Percentiles rank a stretch among this genome's conserved stretches.
Evolutionary conservation across 176 grass and related monocot species (phyloP).

Genomic region (Alopecurus myosuroides): DNA sequence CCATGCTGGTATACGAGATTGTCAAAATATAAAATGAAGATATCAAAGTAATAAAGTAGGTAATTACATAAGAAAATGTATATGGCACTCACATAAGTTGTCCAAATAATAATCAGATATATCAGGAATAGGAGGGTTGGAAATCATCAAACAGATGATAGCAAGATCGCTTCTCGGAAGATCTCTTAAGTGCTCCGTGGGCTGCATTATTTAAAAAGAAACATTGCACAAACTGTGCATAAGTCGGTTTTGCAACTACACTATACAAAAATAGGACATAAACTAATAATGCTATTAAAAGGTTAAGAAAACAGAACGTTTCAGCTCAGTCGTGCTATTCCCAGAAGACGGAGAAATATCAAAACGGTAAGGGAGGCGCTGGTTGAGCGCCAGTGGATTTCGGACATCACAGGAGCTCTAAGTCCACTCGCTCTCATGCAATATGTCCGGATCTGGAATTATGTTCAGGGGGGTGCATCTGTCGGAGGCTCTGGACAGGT

Average conservation of each 20-base stretch:
- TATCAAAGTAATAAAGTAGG: background rate
- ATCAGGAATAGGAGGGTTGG: slow-evolving; percentile 90
- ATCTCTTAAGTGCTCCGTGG: slow-evolving; percentile 51
- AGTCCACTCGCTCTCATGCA: too few relatives aligned
- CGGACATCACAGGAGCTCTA: too few relatives aligned
- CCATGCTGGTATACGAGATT: background rate
- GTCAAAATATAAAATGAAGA: slow-evolving; percentile 9
- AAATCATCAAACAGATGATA: slow-evolving; percentile 71
- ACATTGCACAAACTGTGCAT: slow-evolving; percentile 11
- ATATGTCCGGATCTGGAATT: too few relatives aligned
- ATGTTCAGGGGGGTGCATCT: too few relatives aligned
- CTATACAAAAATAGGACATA: background rate
- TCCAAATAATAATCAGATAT: slow-evolving; percentile 69
- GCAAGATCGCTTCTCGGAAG: slow-evolving; percentile 64
- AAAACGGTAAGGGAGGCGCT: too few relatives aligned
- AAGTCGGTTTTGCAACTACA: background rate
- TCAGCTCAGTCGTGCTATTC: too few relatives aligned
- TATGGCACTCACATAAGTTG: slow-evolving; percentile 60
- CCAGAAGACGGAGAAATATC: too few relatives aligned
- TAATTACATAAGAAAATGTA: slow-evolving; percentile 13
- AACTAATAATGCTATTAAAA: background rate
- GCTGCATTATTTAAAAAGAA: slow-evolving; percentile 55
- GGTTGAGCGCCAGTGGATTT: too few relatives aligned
- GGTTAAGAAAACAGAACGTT: background rate
- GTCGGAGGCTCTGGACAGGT: too few relatives aligned